Evolutionary conservation across 345 rosid genomes (phyloP).

Genomic region (Bretschneidera sinensis): DNA sequence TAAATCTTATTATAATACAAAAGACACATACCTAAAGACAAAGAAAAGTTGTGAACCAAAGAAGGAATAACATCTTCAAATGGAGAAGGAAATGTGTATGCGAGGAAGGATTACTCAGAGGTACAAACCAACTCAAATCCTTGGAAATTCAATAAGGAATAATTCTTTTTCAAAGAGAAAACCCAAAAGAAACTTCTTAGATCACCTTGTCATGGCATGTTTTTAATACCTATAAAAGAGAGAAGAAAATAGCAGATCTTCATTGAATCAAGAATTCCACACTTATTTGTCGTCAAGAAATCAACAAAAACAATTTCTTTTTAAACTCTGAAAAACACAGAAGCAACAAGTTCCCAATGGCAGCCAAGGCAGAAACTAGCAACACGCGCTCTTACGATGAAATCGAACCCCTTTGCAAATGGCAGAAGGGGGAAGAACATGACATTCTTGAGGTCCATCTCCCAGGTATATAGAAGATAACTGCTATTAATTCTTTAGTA

Average conservation of each 20-base stretch:
- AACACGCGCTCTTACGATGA: constrained; percentile 24
- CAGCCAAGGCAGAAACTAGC: constrained; percentile 9
- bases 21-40: not conserved
- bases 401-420: constrained; percentile 48
- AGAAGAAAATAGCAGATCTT: not conserved
- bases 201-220: constrained; percentile 5
- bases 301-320: constrained; percentile 8
- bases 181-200: constrained; percentile 18
- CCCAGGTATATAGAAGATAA: constrained; percentile 27
- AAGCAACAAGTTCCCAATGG: constrained; percentile 1
- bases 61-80: not conserved
- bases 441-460: constrained; percentile 43
- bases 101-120: not conserved
- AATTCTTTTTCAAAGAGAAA: constrained; percentile 10
- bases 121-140: not conserved
- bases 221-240: constrained; percentile 2
- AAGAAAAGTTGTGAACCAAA: not conserved
- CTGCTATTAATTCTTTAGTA: not conserved
- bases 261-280: constrained; percentile 6
- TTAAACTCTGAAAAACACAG: too few relatives aligned
- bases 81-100: not conserved
- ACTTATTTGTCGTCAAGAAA: not conserved
- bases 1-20: too few relatives aligned
- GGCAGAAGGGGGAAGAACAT: constrained; percentile 25
- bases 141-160: constrained; percentile 17